Evolutionary conservation across 495 filamentous ascomycete species (phyloP).

Genomic region (Penicillium manginii): DNA sequence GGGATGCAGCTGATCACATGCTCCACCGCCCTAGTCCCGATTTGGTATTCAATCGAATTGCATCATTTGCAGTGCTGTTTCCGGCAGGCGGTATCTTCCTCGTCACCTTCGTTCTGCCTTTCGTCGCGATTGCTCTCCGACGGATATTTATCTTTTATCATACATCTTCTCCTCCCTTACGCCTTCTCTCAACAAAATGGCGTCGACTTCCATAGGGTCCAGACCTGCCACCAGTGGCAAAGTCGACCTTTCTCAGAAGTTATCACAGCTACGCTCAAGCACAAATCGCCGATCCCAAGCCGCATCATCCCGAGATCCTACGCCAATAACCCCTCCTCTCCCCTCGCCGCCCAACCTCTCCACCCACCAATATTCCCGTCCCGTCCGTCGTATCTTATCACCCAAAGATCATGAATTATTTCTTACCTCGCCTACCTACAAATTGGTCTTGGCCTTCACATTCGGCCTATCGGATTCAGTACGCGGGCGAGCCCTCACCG

Average conservation of each 20-base stretch:
- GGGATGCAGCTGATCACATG: conserved; percentile 24
- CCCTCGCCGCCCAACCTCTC: conserved; percentile 69
- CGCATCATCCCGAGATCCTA: conserved; percentile 59
- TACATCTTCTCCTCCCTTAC: conserved; percentile 8
- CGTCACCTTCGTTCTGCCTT: background rate
- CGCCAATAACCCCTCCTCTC: conserved; percentile 72
- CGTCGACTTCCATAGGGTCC: conserved; percentile 18
- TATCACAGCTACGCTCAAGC: conserved; percentile 69
- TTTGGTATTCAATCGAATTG: background rate
- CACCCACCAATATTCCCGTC: conserved; percentile 63
- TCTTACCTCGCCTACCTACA: conserved; percentile 74
- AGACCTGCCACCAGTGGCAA: conserved; percentile 38
- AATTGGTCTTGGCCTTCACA: conserved; percentile 78
- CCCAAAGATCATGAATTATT: conserved; percentile 80
- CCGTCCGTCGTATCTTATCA: conserved; percentile 79
- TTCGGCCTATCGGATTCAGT: conserved; percentile 86
- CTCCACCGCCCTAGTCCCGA: conserved; percentile 16
- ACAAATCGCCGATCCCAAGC: conserved; percentile 55
- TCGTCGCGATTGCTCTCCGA: no score
- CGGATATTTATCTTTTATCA: conserved; percentile 6
- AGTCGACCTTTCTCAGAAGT: conserved; percentile 61
- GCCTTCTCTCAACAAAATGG: conserved; percentile 27
- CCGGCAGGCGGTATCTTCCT: conserved; percentile 16
- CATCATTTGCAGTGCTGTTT: conserved; percentile 14
- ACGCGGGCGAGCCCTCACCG: conserved; percentile 72